Percentiles rank a stretch among this genome's conserved stretches.
These are phyloP conservation scores for Penicillium simplicissimum DNA, from an alignment of 495 filamentous ascomycete genomes.

Conservation along the genomic window DNA sequence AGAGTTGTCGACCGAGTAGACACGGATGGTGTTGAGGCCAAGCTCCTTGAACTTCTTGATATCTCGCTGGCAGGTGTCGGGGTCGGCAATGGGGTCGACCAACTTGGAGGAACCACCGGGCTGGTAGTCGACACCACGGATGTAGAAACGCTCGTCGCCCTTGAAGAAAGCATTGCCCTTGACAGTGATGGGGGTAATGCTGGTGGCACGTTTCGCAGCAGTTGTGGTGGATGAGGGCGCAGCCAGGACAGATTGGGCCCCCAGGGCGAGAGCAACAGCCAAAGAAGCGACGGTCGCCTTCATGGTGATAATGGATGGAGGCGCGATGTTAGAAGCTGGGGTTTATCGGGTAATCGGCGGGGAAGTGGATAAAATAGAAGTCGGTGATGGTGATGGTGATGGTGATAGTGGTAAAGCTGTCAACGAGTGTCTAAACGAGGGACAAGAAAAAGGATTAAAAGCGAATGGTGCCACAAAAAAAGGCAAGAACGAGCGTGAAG, in stretches of 20 bases:
- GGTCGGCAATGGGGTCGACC: slow-evolving; percentile 76
- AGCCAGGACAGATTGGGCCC: slow-evolving; percentile 47
- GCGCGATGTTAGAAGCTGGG: background rate
- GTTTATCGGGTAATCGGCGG: background rate
- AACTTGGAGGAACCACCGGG: slow-evolving; percentile 83
- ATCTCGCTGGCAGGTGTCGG: slow-evolving; percentile 73
- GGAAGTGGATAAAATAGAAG: background rate
- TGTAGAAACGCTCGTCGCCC: slow-evolving; percentile 81
- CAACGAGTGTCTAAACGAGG: slow-evolving; percentile 23
- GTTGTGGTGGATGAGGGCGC: slow-evolving; percentile 45
- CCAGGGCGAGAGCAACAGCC: slow-evolving; percentile 54
- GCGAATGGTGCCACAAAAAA: slow-evolving; percentile 23
- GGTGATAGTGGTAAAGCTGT: background rate
- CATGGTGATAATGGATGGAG: slow-evolving; percentile 42
- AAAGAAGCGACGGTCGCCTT: slow-evolving; percentile 56
- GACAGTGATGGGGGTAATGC: slow-evolving; percentile 55
- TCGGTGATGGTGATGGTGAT: slow-evolving; percentile 10
- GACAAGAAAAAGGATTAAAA: slow-evolving; percentile 21
- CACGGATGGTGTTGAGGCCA: slow-evolving; percentile 87
- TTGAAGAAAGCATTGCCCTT: slow-evolving; percentile 82
- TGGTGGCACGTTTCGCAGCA: slow-evolving; percentile 37
- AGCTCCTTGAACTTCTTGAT: slow-evolving; percentile 80
- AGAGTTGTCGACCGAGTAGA: slow-evolving; percentile 92
- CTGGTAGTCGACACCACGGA: slow-evolving; percentile 94
- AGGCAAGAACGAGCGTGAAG: slow-evolving; percentile 37